Evolutionary conservation across 1,284 basidiomycete species (phyloP), one percentile per base, ranked within the genome.

Genomic region (Ceratobasidium sp.): DNA sequence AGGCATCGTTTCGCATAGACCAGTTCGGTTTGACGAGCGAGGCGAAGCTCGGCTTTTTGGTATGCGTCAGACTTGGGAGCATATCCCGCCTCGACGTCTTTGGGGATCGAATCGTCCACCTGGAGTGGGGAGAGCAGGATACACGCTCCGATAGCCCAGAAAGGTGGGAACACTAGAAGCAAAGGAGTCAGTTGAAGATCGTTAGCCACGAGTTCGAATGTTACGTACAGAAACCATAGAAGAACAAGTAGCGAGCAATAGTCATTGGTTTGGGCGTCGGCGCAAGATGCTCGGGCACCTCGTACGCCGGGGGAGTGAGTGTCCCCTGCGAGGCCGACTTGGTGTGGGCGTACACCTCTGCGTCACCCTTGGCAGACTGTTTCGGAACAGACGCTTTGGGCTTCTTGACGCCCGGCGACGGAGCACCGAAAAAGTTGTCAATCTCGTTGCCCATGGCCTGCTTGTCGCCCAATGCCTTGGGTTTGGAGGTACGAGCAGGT

Each of bases 41-140:
- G 8, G 26, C 53, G 23, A 39, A 57, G 53, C 45, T 70, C 67
- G n/a, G 67, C 67, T 34, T 52, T 50, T 52, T 70, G 32, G 36
- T 70, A 48, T 2, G 41, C 36, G 16, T 45, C 43, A 45, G 43
- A 45, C 43, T 53, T 18, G 23, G 53, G 23, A n/a, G 48, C 64
- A 23, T 55, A 67, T 12, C 64, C 64, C 4, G 67, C 67, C 53
- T 70, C 67, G 67, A 70, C n/a, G 21, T 70, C 67, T n/a, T 70
- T 70, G 39, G 53, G 55, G 26, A 43, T 23, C 12, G 53, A 9
- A 23, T 36, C 21, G 18, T 39, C 64, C 21, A 28, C 5, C 28
- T 23, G 1, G 41, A 59, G 67, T 10, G 48, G 48, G 5, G 67
- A 70, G 21, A 30, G n/a, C 18, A 70, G 32, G 45, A 70, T 70